Evolutionary conservation across 2,329 filamentous ascomycete genomes (phyloP).

Genomic region (Nemania bipapillata): DNA sequence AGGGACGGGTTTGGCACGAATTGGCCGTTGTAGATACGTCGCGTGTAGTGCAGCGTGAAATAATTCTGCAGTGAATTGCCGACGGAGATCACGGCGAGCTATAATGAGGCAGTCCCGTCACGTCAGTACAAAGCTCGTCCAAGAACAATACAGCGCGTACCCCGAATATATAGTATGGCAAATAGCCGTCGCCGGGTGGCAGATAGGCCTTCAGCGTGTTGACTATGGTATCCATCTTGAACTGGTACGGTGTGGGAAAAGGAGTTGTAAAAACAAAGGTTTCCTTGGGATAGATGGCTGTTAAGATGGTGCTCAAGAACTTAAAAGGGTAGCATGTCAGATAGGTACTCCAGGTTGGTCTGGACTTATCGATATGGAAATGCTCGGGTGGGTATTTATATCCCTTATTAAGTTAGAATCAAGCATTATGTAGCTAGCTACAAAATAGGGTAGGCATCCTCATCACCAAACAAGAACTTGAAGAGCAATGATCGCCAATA

Average conservation of each 20-base stretch:
- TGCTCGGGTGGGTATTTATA: no score
- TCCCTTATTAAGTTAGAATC: no score
- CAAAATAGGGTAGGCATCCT: no score
- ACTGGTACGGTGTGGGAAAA: background rate
- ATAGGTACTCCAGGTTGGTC: no score
- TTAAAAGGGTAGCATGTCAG: no score
- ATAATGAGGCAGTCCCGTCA: constrained; percentile 1
- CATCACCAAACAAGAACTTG: no score
- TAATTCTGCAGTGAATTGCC: constrained; percentile 89
- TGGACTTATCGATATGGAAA: no score
- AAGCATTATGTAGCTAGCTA: no score
- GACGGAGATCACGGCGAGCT: constrained; percentile 85
- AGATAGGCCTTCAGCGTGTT: constrained; percentile 58
- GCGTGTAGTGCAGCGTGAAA: constrained; percentile 79
- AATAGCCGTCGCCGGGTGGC: constrained; percentile 63
- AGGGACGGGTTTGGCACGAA: constrained; percentile 65
- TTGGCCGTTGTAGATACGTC: constrained; percentile 82
- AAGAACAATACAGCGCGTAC: constrained; percentile 54
- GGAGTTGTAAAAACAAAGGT: background rate
- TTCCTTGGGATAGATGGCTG: no score
- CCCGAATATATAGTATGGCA: constrained; percentile 69
- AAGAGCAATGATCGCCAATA: no score
- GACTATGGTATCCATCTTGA: constrained; percentile 52
- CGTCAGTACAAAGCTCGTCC: constrained; percentile 14
- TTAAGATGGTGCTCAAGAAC: no score